Evolutionary conservation across 805 yeast species (phyloP).

Genomic region (Isabelozyma gotoi): DNA sequence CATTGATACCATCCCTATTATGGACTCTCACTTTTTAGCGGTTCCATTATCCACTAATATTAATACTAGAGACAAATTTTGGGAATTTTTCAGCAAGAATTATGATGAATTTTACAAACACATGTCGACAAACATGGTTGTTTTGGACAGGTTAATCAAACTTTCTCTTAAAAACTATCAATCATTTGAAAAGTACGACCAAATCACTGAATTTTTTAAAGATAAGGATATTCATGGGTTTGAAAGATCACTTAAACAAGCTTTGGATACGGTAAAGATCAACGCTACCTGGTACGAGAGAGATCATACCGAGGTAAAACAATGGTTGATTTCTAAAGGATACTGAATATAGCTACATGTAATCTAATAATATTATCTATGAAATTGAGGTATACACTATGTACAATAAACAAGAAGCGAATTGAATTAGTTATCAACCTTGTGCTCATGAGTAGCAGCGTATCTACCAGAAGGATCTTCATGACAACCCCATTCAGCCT

Average conservation of each 20-base stretch:
- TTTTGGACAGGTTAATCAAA: conserved; percentile 48
- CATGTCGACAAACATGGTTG: conserved; percentile 51
- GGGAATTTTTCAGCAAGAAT: conserved; percentile 50
- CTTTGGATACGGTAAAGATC: conserved; percentile 53
- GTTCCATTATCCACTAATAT: conserved; percentile 47
- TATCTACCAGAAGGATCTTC: conserved; percentile 98
- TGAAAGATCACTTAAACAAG: conserved; percentile 57
- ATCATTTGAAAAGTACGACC: conserved; percentile 29
- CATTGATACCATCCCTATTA: conserved; percentile 47
- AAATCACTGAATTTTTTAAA: conserved; percentile 28
- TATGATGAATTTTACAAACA: conserved; percentile 44
- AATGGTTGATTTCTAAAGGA: conserved; percentile 38
- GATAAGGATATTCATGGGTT: conserved; percentile 42
- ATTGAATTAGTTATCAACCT: conserved; percentile 27
- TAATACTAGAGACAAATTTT: conserved; percentile 40
- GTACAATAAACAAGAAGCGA: conserved; percentile 1
- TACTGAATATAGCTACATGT: not conserved
- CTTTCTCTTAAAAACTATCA: conserved; percentile 40
- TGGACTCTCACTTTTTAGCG: conserved; percentile 59
- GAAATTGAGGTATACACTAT: not conserved
- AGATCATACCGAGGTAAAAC: conserved; percentile 39
- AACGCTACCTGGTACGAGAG: conserved; percentile 52
- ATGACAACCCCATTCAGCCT: conserved; percentile 99
- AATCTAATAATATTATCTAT: not conserved
- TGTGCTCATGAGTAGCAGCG: conserved; percentile 80